phyloP scores from a whole-genome alignment of 2,329 filamentous ascomycete species.

The Tolypocladium sp. region DNA sequence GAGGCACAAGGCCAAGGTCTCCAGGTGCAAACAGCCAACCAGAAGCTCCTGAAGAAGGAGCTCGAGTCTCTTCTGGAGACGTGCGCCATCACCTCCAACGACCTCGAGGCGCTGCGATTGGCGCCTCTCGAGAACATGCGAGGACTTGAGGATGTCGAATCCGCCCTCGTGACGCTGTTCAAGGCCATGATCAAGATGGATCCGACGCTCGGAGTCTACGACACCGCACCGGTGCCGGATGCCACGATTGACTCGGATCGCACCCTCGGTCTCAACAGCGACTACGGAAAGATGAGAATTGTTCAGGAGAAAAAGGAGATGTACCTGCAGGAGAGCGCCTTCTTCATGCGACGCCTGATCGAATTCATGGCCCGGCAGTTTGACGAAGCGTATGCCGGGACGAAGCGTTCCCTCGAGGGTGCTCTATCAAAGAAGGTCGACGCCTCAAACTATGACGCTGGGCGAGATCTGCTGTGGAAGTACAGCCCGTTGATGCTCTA shows the following conservation, averaged over 20 bases:
- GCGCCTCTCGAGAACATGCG: slow-evolving; percentile 63
- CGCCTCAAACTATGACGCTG: slow-evolving; percentile 58
- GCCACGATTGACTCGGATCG: slow-evolving; percentile 32
- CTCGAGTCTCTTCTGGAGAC: slow-evolving; percentile 83
- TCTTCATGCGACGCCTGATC: slow-evolving; percentile 71
- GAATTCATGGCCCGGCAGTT: slow-evolving; percentile 79
- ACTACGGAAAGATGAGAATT: slow-evolving; percentile 84
- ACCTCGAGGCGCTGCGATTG: slow-evolving; percentile 61
- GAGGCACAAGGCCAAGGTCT: slow-evolving; percentile 95
- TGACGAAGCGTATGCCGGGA: slow-evolving; percentile 62
- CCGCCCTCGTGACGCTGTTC: slow-evolving; percentile 70
- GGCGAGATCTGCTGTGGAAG: slow-evolving; percentile 71
- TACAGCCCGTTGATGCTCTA: slow-evolving; percentile 85
- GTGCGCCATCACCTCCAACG: slow-evolving; percentile 74
- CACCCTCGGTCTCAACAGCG: slow-evolving; percentile 51
- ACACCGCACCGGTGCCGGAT: slow-evolving; percentile 39
- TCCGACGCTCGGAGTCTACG: slow-evolving; percentile 56
- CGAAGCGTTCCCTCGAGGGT: slow-evolving; percentile 53
- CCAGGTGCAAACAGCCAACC: slow-evolving; percentile 94
- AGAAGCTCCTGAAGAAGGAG: slow-evolving; percentile 86
- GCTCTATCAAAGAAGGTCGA: slow-evolving; percentile 60
- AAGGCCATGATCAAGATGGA: slow-evolving; percentile 93
- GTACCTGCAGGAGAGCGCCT: slow-evolving; percentile 66
- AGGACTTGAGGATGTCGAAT: slow-evolving; percentile 71
- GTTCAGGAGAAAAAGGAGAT: slow-evolving; percentile 90